Evolutionary conservation across 2,329 filamentous ascomycete genomes (phyloP).

Genomic region (Diplodia scrobiculata): DNA sequence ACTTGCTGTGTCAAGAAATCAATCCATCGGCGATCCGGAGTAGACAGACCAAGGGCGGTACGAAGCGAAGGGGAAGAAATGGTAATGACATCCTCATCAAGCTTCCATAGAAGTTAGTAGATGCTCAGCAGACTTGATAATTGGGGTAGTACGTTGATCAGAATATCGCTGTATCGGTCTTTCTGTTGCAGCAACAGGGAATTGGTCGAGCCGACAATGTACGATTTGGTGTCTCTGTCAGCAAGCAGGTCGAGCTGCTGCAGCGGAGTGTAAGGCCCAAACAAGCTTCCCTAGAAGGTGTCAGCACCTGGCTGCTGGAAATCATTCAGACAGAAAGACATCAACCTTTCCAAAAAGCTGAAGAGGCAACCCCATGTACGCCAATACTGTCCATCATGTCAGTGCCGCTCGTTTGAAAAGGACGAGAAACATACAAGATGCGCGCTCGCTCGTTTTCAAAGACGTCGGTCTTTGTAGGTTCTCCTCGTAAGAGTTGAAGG

Average conservation of each 20-base stretch:
- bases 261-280: conserved; percentile 93
- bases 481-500: conserved; percentile 79
- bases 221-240: conserved; percentile 92
- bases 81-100: conserved; percentile 84
- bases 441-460: conserved; percentile 86
- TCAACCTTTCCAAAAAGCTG: conserved; percentile 88
- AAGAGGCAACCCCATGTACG: conserved; percentile 91
- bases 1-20: conserved; percentile 92
- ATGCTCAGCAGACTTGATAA: too few species aligned
- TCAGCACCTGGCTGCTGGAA: neutral
- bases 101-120: conserved; percentile 42
- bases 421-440: conserved; percentile 59
- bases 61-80: conserved; percentile 80
- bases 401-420: conserved; percentile 32
- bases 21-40: conserved; percentile 91
- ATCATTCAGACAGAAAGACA: neutral
- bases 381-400: conserved; percentile 60
- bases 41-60: conserved; percentile 73
- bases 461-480: conserved; percentile 76
- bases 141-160: conserved; percentile 69
- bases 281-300: conserved; percentile 72
- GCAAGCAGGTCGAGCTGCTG: conserved; percentile 94
- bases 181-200: conserved; percentile 90
- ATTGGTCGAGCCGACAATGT: conserved; percentile 96
- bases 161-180: conserved; percentile 91